Evolutionary conservation across 192 early-diverging fungal species (phyloP).

Genomic region (Rhizophagus clarus): DNA sequence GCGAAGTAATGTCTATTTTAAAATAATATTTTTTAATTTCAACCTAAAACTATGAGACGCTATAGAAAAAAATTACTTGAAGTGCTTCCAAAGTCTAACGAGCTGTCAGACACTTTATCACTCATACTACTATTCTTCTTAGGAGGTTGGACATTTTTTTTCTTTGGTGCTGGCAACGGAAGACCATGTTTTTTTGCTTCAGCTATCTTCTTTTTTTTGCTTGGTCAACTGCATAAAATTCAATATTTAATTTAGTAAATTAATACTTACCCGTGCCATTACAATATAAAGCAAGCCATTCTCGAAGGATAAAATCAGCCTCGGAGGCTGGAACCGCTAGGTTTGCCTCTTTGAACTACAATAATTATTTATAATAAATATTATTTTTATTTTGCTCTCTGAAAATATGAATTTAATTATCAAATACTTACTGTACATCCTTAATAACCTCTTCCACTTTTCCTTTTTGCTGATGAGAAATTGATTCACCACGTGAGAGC

Average conservation of each 20-base stretch:
- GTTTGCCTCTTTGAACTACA: neutral
- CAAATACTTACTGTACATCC: neutral
- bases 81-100: no score
- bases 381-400: no score
- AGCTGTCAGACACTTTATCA: no score
- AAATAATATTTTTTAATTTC: no score
- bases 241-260: neutral
- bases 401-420: neutral
- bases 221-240: neutral
- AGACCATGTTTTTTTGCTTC: neutral
- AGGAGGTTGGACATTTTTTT: slow-evolving; percentile 3
- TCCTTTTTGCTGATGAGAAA: neutral
- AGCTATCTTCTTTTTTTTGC: neutral
- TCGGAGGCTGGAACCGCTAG: neutral
- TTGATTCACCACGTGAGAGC: neutral
- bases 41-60: no score
- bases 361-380: neutral
- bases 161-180: neutral
- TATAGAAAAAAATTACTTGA: neutral
- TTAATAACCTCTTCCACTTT: neutral
- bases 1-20: no score
- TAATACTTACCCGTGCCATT: neutral
- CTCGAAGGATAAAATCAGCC: neutral
- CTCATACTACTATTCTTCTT: no score
- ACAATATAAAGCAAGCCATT: slow-evolving; percentile 2